Base-by-base conservation (phyloP, 2,329 filamentous ascomycete genomes). In the Aspergillus latus region DNA sequence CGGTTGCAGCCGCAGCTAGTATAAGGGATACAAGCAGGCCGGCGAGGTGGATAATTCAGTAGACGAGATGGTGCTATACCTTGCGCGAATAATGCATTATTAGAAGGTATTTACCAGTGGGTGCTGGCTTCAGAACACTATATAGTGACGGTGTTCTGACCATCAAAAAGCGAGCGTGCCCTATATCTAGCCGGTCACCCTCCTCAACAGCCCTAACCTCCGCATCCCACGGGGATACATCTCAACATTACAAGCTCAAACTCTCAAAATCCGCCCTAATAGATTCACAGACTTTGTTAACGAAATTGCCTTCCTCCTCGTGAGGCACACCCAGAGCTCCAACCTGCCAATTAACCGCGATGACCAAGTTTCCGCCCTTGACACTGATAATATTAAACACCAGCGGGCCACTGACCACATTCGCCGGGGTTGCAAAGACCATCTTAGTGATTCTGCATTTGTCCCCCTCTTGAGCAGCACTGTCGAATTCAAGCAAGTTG, bases 351-450 rank as follows among this genome's bases (percentile, higher is more conserved):
- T 71, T 76, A 10, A 76, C 60, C 1, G 70, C 69, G 42, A 76
- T 66, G 4, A 70, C 64, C 64, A 81, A 59, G 42, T 64, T 66
- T 0, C 76, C 76, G 0, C 67, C 69, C 44, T 75, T 73, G 15
- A 71, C 67, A 56, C 72, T 76, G 0, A 75, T 70, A 1, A 78
- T 49, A 58, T 76, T 78, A 59, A 80, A 74, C 30, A 64, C 68
- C 34, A 81, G 59, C 5, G 76, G 71, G 4, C 67, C 59, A 8
- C 74, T 72, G 4, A 62, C 60, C 2, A 68, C 72, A 58, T 76
- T 70, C 0, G 73, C 78, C 2, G 78, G 77, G 57, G 79, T 77
- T 5, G 72, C 70, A 61, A 80, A 81, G 1, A 78, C 56, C 64
- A 78, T 69, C 21, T 74, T 66, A 7, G 62, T 66, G 1, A 80